Base-by-base conservation (phyloP, 257 asterid species). In the Cordia subcordata region DNA sequence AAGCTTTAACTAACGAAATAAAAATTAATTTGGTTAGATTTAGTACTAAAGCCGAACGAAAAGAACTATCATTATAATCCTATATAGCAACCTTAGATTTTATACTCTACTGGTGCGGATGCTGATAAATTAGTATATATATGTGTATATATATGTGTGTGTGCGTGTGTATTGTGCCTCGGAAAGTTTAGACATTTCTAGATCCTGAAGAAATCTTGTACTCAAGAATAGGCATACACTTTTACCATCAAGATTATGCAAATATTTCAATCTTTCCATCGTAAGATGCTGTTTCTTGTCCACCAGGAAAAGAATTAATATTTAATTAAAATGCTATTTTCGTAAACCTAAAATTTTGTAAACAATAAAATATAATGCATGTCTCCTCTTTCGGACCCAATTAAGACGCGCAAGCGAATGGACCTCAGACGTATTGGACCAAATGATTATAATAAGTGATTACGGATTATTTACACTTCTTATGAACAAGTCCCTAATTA, bases 101-200 rank as follows among this genome's bases (percentile, higher is more conserved):
- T 72, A 76, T 74, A 71, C 58, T n/a, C n/a, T n/a, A n/a, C n/a
- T n/a, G n/a, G n/a, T n/a, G n/a, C n/a, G n/a, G n/a, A n/a, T n/a
- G n/a, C n/a, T n/a, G n/a, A n/a, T n/a, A n/a, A n/a, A n/a, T n/a
- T n/a, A n/a, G n/a, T n/a, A n/a, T n/a, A n/a, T n/a, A n/a, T n/a
- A n/a, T n/a, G n/a, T n/a, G n/a, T n/a, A n/a, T n/a, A n/a, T n/a
- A n/a, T n/a, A n/a, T n/a, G n/a, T n/a, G n/a, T n/a, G n/a, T n/a
- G n/a, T n/a, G n/a, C n/a, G n/a, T n/a, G n/a, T n/a, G 68, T 71
- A 63, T 73, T 53, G 60, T 85, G 89, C 94, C 69, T 67, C 78
- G 57, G 67, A 85, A 81, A 85, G 85, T 71, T 57, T 57, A 66
- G 82, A 85, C 94, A 77, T 33, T 57, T 50, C 61, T 68, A 58